These are phyloP conservation scores for Pterulicium gracile DNA, from an alignment of 1,284 basidiomycete species.

Conservation along the genomic window DNA sequence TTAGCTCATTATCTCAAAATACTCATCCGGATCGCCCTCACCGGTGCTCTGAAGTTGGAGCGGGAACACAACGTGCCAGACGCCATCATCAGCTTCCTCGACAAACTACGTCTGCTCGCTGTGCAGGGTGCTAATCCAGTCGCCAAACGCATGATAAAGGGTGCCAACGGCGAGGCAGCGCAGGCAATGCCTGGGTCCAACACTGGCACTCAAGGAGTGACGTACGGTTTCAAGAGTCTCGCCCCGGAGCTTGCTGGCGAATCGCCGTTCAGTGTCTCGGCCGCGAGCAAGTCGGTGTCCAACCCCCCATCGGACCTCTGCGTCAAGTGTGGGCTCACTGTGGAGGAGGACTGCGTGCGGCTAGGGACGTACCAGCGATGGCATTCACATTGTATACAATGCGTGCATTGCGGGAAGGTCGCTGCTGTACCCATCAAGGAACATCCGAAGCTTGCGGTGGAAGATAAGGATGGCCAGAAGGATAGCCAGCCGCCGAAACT, in stretches of 20 bases:
- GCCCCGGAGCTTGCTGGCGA: constrained; percentile 85
- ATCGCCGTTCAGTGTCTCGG: constrained; percentile 52
- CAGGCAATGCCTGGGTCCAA: constrained; percentile 36
- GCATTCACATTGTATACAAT: constrained; percentile 91
- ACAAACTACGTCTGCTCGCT: constrained; percentile 85
- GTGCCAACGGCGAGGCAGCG: constrained; percentile 49
- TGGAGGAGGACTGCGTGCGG: constrained; percentile 95
- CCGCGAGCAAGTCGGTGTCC: constrained; percentile 38
- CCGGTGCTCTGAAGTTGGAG: constrained; percentile 92
- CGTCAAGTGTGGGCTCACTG: constrained; percentile 78
- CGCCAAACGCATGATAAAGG: constrained; percentile 59
- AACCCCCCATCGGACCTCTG: constrained; percentile 85
- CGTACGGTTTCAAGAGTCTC: constrained; percentile 82
- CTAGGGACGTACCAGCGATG: constrained; percentile 91
- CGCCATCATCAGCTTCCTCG: constrained; percentile 85
- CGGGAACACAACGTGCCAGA: constrained; percentile 76
- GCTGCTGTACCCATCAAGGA: constrained; percentile 49
- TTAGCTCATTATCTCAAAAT: constrained; percentile 99
- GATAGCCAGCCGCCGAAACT: constrained; percentile 41
- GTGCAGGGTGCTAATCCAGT: constrained; percentile 79
- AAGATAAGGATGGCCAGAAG: constrained; percentile 30
- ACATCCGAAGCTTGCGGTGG: constrained; percentile 15
- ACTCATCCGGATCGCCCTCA: constrained; percentile 94
- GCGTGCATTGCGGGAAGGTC: constrained; percentile 67
- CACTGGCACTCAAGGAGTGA: constrained; percentile 67